Conservation (phyloP, 1,284 basidiomycete species). For the Marasmius tenuissimus region DNA sequence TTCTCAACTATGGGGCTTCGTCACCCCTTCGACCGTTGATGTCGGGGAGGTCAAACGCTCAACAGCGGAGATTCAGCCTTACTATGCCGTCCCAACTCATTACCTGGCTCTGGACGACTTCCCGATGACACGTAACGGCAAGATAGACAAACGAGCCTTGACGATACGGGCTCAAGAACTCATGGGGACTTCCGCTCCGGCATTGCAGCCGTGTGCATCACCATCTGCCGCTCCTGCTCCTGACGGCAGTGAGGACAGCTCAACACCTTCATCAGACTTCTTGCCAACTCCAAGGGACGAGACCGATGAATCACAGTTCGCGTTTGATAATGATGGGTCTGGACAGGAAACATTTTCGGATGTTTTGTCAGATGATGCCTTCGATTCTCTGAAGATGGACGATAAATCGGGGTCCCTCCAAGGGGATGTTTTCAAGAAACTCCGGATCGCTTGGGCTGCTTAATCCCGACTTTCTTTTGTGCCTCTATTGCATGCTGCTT, state of each 20-base stretch:
- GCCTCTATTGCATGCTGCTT: too few species aligned
- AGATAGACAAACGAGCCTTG: slow-evolving; percentile 33
- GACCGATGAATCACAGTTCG: background rate
- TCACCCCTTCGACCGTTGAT: slow-evolving; percentile 29
- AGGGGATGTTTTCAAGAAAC: slow-evolving; percentile 7
- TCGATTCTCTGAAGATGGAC: background rate
- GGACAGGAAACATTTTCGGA: background rate
- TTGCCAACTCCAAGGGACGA: slow-evolving; percentile 2
- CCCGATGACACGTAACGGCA: slow-evolving; percentile 33
- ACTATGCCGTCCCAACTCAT: slow-evolving; percentile 33
- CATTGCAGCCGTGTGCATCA: background rate
- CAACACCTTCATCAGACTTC: background rate
- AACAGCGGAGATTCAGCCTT: slow-evolving; percentile 30
- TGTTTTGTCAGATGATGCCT: background rate
- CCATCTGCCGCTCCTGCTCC: background rate
- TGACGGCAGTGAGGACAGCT: background rate
- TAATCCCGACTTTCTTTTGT: background rate
- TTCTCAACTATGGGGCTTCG: slow-evolving; percentile 33
- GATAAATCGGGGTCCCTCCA: slow-evolving; percentile 1
- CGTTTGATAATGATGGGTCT: background rate
- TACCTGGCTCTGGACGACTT: slow-evolving; percentile 30
- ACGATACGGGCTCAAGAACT: slow-evolving; percentile 19
- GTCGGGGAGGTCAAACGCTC: slow-evolving; percentile 23
- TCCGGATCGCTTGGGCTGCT: slow-evolving; percentile 5
- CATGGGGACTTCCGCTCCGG: slow-evolving; percentile 1